Evolutionary conservation across 1,284 basidiomycete genomes (phyloP), one percentile per base, ranked within the genome.

Genomic region (Puccinia hordei): DNA sequence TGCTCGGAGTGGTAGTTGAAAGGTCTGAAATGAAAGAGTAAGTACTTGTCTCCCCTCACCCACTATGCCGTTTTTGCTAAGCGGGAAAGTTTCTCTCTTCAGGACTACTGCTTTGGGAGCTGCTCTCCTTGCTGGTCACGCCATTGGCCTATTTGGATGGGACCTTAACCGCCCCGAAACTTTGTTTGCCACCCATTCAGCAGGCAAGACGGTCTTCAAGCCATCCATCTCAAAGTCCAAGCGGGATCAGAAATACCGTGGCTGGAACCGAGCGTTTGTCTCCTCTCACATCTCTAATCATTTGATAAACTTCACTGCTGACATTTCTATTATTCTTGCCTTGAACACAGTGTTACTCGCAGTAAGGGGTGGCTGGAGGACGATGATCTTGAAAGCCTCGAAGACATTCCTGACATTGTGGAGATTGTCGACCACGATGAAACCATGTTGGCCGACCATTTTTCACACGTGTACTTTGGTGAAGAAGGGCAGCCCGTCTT

Each of bases 21-120:
- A 89, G 96, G 76, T 95, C 96, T 19, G 91, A 93, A 84, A 99
- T 99, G 96, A 89, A 95, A 85, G 96, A 99, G 92, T 92, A 35
- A 17, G 76, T 69, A 6, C n/a, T n/a, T n/a, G n/a, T n/a, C n/a
- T n/a, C n/a, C n/a, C n/a, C n/a, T n/a, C n/a, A n/a, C n/a, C n/a
- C n/a, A n/a, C n/a, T n/a, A n/a, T n/a, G n/a, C n/a, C n/a, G n/a
- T n/a, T n/a, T n/a, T n/a, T n/a, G n/a, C n/a, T n/a, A n/a, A n/a
- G n/a, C n/a, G n/a, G n/a, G n/a, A n/a, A n/a, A n/a, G 38, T 12
- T 41, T 41, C 38, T 41, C 38, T 12, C 38, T n/a, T n/a, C 82
- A 93, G 92, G 86, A 95, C 93, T 12, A 99, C 96, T 8, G 96
- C 97, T 6, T 88, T 99, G 57, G 96, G 96, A n/a, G 94, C 94